These are phyloP conservation scores for Boechera stricta DNA, from an alignment of 345 rosid genomes.

Conservation along the genomic window DNA sequence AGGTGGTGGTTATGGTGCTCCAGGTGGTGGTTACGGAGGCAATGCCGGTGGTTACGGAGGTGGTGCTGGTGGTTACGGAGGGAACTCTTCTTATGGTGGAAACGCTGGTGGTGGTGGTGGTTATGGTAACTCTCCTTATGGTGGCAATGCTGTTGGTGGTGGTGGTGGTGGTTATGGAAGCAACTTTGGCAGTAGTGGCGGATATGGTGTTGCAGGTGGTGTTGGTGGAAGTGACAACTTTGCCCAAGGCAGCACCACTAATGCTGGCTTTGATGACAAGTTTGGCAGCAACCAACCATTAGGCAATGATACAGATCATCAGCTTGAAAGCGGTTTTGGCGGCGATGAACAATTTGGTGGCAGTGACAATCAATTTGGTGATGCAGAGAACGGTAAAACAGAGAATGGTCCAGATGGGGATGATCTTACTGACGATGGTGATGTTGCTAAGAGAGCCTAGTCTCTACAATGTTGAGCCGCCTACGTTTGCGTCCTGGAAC, in stretches of 20 bases:
- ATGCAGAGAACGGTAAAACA: constrained; percentile 36
- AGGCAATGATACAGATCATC: constrained; percentile 37
- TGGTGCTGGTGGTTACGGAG: constrained; percentile 32
- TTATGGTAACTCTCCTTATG: constrained; percentile 43
- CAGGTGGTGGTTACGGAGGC: constrained; percentile 7
- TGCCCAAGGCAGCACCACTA: constrained; percentile 47
- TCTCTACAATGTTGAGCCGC: background rate
- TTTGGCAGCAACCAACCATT: constrained; percentile 40
- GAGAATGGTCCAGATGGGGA: constrained; percentile 45
- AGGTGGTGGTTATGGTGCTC: constrained; percentile 34
- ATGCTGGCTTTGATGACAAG: constrained; percentile 40
- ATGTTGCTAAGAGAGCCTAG: constrained; percentile 76
- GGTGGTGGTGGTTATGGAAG: constrained; percentile 44
- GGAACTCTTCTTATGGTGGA: constrained; percentile 35
- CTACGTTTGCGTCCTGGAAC: constrained; percentile 13
- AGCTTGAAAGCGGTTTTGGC: constrained; percentile 25
- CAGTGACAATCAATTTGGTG: constrained; percentile 48
- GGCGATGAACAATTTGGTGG: constrained; percentile 40
- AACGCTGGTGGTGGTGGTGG: constrained; percentile 38
- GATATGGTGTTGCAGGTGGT: constrained; percentile 46
- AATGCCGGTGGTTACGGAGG: constrained; percentile 13
- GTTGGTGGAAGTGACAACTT: constrained; percentile 46
- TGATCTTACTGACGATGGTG: constrained; percentile 50
- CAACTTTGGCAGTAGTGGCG: constrained; percentile 37
- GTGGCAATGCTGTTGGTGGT: constrained; percentile 33